A percentile compares a stretch with the other conserved stretches of the same genome.
These are phyloP conservation scores for Cystoisospora suis DNA, from an alignment of 169 alveolate species.

Conservation along the genomic window DNA sequence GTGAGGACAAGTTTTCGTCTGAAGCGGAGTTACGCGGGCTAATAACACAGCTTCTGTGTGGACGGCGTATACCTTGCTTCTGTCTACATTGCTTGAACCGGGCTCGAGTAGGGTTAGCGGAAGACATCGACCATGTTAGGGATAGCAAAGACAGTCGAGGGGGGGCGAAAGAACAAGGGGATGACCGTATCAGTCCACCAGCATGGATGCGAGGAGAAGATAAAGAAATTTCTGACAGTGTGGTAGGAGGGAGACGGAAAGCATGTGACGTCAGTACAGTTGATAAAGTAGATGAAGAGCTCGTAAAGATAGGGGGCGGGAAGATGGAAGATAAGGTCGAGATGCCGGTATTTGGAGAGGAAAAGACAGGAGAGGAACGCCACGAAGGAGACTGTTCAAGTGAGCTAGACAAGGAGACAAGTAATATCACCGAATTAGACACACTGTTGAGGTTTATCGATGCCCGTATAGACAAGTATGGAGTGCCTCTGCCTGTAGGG, in stretches of 20 bases:
- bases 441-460: background rate
- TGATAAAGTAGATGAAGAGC: background rate
- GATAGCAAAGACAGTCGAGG: background rate
- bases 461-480: background rate
- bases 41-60: background rate
- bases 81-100: conserved; percentile 14
- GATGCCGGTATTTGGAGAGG: background rate
- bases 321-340: background rate
- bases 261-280: background rate
- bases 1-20: background rate
- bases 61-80: conserved; percentile 20
- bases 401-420: background rate
- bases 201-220: background rate
- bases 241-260: background rate
- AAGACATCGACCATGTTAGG: background rate
- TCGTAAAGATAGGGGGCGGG: background rate
- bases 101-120: background rate
- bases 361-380: background rate
- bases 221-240: background rate
- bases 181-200: no score
- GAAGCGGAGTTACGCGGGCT: no score
- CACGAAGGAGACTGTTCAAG: background rate
- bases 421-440: background rate
- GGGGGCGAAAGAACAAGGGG: background rate
- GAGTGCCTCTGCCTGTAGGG: conserved; percentile 16